Evolutionary conservation across 2,329 filamentous ascomycete species (phyloP), one percentile per base, ranked within the genome.

Genomic region (Massarina eburnea): DNA sequence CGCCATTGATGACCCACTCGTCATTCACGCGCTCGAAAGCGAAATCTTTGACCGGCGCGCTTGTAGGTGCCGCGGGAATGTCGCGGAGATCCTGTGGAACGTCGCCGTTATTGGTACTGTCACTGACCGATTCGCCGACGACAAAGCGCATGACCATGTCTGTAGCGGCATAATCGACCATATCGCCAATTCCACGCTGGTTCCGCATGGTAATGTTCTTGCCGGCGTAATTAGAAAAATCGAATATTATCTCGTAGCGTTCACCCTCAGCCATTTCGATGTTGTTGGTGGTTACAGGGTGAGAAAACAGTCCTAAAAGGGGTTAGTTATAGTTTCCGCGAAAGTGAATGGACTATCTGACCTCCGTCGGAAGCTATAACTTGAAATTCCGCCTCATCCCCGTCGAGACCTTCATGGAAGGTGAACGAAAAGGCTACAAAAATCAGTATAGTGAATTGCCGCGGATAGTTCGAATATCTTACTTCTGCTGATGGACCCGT

Each of bases 191-290:
- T 3, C 69, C 66, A 20, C 67, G 65, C 17, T 70, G 68, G 50
- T 78, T 78, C 37, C 60, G 68, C 34, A 77, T 53, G 4, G 70
- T 73, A 48, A 82, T 61, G 48, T 77, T 79, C 58, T 80, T 68
- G 32, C 77, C 77, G 1, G 68, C 68, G 49, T 71, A 78, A 2
- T 58, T 46, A 12, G 74, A 61, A 54, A 84, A 84, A 63, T 83
- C 80, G 43, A 83, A 64, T 15, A 83, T 69, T 18, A 83, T 67
- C 53, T 84, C 81, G 52, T 78, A 83, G 3, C 81, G 74, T 58
- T 83, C 80, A 4, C 78, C 80, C 68, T 80, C 80, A 6, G 78
- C 68, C 29, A 82, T 66, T 26, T 71, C 68, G 3, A 81, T 54
- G n/a, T 67, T 61, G 15, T 67, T 67, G 2, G 71, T 66, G 4